A percentile compares a stretch with the other conserved stretches of the same genome.
phyloP scores from a whole-genome alignment of 495 filamentous ascomycete species.

The Tuber calosporum region DNA sequence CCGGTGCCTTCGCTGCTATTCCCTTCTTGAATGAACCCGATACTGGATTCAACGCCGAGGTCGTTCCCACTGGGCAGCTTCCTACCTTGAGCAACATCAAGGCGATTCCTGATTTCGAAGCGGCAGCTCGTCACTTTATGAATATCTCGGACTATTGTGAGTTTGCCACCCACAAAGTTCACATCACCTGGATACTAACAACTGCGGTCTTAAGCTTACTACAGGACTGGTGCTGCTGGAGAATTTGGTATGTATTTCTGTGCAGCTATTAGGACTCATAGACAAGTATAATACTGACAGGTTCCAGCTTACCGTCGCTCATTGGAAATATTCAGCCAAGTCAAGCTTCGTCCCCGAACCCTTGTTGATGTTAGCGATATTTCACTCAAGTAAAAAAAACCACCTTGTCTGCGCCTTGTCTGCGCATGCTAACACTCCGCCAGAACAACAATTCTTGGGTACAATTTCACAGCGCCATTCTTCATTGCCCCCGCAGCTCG shows the following conservation, averaged over 20 bases:
- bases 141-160: constrained; percentile 9
- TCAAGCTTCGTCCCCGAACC: constrained; percentile 34
- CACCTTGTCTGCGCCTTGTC: not conserved
- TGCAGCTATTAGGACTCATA: not conserved
- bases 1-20: constrained; percentile 1
- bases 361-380: constrained; percentile 43
- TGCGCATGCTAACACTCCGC: not conserved
- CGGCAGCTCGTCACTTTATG: constrained; percentile 8
- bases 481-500: constrained; percentile 45
- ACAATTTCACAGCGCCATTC: constrained; percentile 46
- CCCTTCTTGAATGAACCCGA: constrained; percentile 21
- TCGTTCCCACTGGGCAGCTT: constrained; percentile 5
- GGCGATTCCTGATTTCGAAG: not conserved
- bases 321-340: constrained; percentile 43
- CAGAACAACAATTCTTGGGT: constrained; percentile 42
- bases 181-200: not conserved
- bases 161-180: not conserved
- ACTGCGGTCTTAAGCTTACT: constrained; percentile 35
- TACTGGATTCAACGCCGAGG: constrained; percentile 9
- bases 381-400: constrained; percentile 5
- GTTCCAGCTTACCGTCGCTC: constrained; percentile 43
- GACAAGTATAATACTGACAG: not conserved
- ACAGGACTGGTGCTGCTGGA: constrained; percentile 45
- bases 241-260: constrained; percentile 38
- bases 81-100: constrained; percentile 6